Conservation (phyloP, 345 rosid species). For the Cardamine resedifolia region DNA sequence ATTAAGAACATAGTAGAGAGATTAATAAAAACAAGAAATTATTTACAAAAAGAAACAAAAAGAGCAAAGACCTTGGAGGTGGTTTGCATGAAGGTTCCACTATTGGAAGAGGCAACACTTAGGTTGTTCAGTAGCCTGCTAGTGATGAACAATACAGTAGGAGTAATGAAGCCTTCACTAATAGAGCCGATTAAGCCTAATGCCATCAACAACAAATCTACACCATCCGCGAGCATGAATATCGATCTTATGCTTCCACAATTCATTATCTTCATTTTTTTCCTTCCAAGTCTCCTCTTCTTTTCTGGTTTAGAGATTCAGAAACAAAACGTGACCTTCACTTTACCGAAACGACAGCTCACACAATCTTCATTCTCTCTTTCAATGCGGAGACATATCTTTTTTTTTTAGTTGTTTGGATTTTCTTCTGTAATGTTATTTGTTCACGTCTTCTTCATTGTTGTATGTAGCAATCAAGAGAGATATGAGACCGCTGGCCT, state of each 20-base stretch:
- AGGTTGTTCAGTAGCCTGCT: not conserved
- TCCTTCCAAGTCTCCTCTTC: conserved; percentile 11
- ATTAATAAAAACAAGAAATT: not conserved
- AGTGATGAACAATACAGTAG: conserved; percentile 8
- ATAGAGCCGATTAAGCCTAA: conserved; percentile 64
- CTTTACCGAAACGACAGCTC: not conserved
- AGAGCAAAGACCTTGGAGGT: not conserved
- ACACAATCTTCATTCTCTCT: not conserved
- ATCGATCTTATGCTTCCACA: conserved; percentile 46
- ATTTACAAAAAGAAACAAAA: too few species aligned
- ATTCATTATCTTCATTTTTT: conserved; percentile 20
- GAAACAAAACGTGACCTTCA: not conserved
- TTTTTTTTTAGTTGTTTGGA: not conserved
- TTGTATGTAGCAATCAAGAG: not conserved
- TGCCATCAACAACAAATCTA: conserved; percentile 58
- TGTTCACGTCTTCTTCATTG: not conserved
- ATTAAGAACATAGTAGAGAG: not conserved
- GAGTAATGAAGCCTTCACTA: conserved; percentile 69
- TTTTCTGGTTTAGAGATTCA: conserved; percentile 1
- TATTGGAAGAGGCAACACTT: not conserved
- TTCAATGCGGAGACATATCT: not conserved
- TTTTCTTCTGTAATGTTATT: not conserved
- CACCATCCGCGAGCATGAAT: conserved; percentile 65
- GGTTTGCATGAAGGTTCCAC: not conserved
- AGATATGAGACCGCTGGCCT: not conserved